Evolutionary conservation across 352 stramenopile genomes (phyloP).

Genomic region (Pythium brachiatum): DNA sequence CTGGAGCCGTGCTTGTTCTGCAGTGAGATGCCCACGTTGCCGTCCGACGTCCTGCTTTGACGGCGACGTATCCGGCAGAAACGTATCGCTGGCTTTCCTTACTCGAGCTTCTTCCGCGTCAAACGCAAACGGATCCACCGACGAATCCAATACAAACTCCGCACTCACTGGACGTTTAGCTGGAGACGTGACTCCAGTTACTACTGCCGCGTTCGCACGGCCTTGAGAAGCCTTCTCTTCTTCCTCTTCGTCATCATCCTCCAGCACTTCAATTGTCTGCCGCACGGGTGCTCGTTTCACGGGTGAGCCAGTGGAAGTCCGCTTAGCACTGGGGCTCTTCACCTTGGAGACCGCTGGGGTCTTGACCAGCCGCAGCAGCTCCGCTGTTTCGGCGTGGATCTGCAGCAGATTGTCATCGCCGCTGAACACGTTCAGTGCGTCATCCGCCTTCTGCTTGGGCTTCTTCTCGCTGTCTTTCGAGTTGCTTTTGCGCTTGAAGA

Average conservation of each 20-base stretch:
- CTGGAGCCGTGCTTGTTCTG: constrained; percentile 42
- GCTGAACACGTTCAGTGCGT: constrained; percentile 29
- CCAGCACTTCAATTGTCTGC: constrained; percentile 70
- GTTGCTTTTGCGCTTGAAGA: constrained; percentile 37
- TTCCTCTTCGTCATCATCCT: constrained; percentile 42
- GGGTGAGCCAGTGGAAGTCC: not conserved
- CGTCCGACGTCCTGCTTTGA: constrained; percentile 47
- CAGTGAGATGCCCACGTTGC: constrained; percentile 35
- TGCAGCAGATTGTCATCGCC: constrained; percentile 53
- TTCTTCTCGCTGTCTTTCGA: constrained; percentile 27
- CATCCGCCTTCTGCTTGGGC: constrained; percentile 13
- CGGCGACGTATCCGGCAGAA: constrained; percentile 52
- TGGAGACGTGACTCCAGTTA: not conserved
- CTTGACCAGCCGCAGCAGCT: constrained; percentile 59
- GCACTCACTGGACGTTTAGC: not conserved
- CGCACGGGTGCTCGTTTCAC: constrained; percentile 31
- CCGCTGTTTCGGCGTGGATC: constrained; percentile 54
- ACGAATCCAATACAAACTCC: not conserved
- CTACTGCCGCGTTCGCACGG: not conserved
- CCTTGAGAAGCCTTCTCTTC: constrained; percentile 11
- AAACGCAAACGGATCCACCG: constrained; percentile 47
- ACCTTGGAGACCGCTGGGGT: constrained; percentile 23
- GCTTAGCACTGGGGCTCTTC: constrained; percentile 5
- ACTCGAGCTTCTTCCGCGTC: constrained; percentile 54
- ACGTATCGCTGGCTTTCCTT: constrained; percentile 49